These are phyloP conservation scores for Wallacemonas rigidus DNA, from an alignment of 208 protist genomes.

Conservation along the genomic window DNA sequence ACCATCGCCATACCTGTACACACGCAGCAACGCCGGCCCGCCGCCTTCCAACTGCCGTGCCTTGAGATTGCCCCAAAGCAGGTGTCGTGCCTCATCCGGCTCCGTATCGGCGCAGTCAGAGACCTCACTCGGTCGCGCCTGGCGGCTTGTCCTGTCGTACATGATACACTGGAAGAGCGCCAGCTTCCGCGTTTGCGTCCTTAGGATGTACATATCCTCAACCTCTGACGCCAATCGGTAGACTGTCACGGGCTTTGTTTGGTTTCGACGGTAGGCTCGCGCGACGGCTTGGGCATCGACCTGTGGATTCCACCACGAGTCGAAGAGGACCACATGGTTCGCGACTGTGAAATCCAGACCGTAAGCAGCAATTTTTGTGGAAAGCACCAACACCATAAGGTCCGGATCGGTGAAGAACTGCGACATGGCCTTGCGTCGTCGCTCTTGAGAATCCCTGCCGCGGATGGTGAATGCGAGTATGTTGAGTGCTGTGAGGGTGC, in stretches of 20 bases:
- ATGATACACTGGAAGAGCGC: constrained; percentile 84
- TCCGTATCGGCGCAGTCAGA: constrained; percentile 63
- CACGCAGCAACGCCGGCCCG: constrained; percentile 35
- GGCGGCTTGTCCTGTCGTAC: constrained; percentile 61
- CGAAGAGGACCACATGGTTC: constrained; percentile 98
- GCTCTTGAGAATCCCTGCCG: constrained; percentile 66
- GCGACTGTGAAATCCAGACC: constrained; percentile 98
- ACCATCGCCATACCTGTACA: constrained; percentile 66
- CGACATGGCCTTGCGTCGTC: constrained; percentile 51
- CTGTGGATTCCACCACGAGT: constrained; percentile 98
- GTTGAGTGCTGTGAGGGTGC: constrained; percentile 52
- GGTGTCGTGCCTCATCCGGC: constrained; percentile 39
- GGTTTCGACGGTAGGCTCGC: constrained; percentile 98
- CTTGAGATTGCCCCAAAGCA: constrained; percentile 71
- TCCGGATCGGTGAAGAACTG: constrained; percentile 60
- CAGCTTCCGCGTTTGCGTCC: constrained; percentile 70
- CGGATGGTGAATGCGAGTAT: constrained; percentile 65
- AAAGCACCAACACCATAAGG: constrained; percentile 90
- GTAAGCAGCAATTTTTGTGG: constrained; percentile 96
- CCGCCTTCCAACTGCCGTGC: constrained; percentile 42
- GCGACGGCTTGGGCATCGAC: constrained; percentile 97
- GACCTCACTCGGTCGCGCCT: constrained; percentile 47
- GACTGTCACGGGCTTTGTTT: constrained; percentile 95
- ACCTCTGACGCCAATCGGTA: constrained; percentile 92
- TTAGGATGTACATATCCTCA: constrained; percentile 59